Conservation (phyloP, 305 asterid species). For the Galium porrigens region DNA sequence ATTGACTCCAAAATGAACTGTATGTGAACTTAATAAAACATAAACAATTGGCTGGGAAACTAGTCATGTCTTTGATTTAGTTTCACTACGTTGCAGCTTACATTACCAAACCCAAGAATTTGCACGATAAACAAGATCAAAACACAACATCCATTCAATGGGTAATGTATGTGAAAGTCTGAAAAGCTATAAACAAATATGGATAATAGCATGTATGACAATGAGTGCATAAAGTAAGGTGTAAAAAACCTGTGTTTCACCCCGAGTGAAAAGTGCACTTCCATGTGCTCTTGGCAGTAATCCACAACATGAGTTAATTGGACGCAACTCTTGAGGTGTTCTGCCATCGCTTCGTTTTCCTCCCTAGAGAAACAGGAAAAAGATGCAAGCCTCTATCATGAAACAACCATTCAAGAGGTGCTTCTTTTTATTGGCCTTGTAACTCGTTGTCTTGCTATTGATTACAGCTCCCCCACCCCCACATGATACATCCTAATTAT, state of each 20-base stretch:
- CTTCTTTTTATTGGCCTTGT: not conserved
- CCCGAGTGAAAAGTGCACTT: conserved; percentile 95
- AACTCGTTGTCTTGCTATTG: not conserved
- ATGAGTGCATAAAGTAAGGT: not conserved
- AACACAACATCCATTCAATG: not conserved
- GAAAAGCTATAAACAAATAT: not conserved
- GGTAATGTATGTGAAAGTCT: not conserved
- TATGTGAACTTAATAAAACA: not conserved
- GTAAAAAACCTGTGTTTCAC: conserved; percentile 79
- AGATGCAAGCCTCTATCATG: not conserved
- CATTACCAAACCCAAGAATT: not conserved
- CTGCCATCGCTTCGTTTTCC: conserved; percentile 96
- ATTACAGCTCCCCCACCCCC: not conserved
- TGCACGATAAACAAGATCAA: not conserved
- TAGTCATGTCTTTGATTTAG: not conserved
- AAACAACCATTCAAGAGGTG: not conserved
- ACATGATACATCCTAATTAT: not conserved
- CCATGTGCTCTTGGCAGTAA: conserved; percentile 98
- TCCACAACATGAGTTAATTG: conserved; percentile 66
- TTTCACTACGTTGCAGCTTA: not conserved
- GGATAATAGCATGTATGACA: not conserved
- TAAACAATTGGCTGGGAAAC: not conserved
- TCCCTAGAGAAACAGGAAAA: conserved; percentile 32
- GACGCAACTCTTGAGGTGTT: conserved; percentile 58
- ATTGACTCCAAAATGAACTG: not conserved